These are phyloP conservation scores for Linum tenue DNA, from an alignment of 345 rosid genomes.

Conservation along the genomic window DNA sequence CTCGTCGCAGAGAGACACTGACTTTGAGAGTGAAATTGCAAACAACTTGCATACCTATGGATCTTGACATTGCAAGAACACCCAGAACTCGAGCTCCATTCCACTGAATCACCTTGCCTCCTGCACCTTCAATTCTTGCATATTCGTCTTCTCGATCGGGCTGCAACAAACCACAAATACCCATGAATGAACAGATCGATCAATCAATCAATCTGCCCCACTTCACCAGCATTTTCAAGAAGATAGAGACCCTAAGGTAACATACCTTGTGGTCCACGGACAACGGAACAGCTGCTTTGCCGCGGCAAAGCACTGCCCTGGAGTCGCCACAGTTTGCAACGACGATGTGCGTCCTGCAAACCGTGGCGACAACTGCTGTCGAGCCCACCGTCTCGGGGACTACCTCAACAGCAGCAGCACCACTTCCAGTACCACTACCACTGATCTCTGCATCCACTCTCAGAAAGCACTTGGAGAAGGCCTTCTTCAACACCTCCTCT, in stretches of 20 bases:
- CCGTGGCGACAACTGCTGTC: constrained; percentile 67
- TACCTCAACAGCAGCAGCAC: constrained; percentile 7
- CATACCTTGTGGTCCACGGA: constrained; percentile 70
- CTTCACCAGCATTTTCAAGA: neutral
- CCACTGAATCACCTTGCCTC: constrained; percentile 76
- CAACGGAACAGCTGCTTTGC: constrained; percentile 46
- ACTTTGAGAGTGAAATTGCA: no score
- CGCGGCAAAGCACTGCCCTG: constrained; percentile 64
- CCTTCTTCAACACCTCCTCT: constrained; percentile 53
- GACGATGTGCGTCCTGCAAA: constrained; percentile 47
- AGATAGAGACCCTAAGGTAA: neutral
- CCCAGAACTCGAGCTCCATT: constrained; percentile 69
- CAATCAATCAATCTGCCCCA: constrained; percentile 1
- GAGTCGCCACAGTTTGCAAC: constrained; percentile 80
- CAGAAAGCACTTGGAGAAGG: constrained; percentile 45
- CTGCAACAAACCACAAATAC: constrained; percentile 26
- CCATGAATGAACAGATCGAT: no score
- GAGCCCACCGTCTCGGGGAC: constrained; percentile 73
- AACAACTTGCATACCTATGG: constrained; percentile 40
- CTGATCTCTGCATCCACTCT: constrained; percentile 54
- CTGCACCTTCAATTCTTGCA: constrained; percentile 66
- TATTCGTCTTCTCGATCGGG: constrained; percentile 78
- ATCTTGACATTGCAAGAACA: constrained; percentile 87
- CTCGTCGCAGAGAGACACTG: no score
- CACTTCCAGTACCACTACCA: constrained; percentile 9